A percentile compares a stretch with the other conserved stretches of the same genome.
Conservation (phyloP, 78 protist genomes). For the Dictyostelium discoideum region DNA sequence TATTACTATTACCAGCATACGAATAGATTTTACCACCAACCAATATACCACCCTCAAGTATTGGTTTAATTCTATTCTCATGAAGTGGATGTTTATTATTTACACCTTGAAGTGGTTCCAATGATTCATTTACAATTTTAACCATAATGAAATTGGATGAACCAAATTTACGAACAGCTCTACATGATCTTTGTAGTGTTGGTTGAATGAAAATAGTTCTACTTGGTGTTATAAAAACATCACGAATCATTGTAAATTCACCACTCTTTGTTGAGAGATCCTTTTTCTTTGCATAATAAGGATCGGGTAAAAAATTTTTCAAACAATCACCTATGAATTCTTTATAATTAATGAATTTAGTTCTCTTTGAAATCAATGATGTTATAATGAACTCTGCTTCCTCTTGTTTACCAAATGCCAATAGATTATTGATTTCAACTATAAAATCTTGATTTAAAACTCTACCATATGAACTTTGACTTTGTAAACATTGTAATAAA, state of each 20-base stretch:
- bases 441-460: neutral
- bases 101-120: neutral
- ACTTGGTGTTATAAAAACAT: slow-evolving; percentile 24
- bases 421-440: neutral
- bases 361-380: neutral
- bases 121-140: slow-evolving; percentile 21
- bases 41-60: neutral
- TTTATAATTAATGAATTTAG: neutral
- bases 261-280: neutral
- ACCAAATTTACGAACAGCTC: slow-evolving; percentile 20
- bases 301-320: neutral
- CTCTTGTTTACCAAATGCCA: neutral
- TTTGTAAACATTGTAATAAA: neutral
- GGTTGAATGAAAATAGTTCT: slow-evolving; percentile 12
- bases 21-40: neutral
- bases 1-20: neutral
- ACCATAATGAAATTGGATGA: slow-evolving; percentile 6
- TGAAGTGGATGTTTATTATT: slow-evolving; percentile 1
- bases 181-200: neutral
- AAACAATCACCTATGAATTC: neutral
- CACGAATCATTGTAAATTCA: neutral
- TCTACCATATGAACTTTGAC: neutral
- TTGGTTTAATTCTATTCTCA: neutral
- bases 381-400: neutral
- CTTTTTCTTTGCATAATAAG: neutral